phyloP scores from a whole-genome alignment of 768 basidiomycete species.

The Pulveroboletus sp. region DNA sequence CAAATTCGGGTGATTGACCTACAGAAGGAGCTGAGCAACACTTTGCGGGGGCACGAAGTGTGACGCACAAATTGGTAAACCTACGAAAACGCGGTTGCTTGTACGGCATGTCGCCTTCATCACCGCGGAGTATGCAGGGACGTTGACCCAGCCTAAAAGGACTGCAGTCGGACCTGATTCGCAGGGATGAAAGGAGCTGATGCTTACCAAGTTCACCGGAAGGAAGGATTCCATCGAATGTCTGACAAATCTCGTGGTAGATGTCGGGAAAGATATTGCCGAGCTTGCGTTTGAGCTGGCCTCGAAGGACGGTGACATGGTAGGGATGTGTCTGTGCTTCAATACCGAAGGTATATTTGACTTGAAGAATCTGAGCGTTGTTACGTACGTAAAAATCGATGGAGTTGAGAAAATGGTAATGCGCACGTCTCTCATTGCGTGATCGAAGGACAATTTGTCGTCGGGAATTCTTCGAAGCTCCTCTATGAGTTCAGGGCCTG shows the following conservation, averaged over 20 bases:
- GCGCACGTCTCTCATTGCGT: conserved; percentile 39
- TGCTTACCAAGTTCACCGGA: conserved; percentile 17
- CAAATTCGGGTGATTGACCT: conserved; percentile 38
- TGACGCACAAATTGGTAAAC: conserved; percentile 34
- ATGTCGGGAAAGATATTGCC: conserved; percentile 31
- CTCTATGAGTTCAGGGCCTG: conserved; percentile 41
- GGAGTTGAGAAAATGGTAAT: not conserved
- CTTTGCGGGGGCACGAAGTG: not conserved
- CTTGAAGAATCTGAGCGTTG: conserved; percentile 32
- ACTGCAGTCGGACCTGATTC: conserved; percentile 7
- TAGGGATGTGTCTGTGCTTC: conserved; percentile 33
- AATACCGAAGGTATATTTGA: conserved; percentile 36
- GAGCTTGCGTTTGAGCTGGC: conserved; percentile 35
- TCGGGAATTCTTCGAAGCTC: conserved; percentile 50
- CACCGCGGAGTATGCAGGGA: conserved; percentile 27
- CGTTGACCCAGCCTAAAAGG: conserved; percentile 28
- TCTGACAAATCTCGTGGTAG: conserved; percentile 31
- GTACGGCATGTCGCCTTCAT: conserved; percentile 34
- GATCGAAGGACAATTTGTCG: conserved; percentile 40
- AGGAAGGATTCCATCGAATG: conserved; percentile 31
- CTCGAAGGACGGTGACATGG: conserved; percentile 33
- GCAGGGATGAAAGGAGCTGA: conserved; percentile 1
- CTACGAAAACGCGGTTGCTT: conserved; percentile 42
- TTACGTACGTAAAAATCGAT: conserved; percentile 17
- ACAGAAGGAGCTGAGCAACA: conserved; percentile 8